Base-by-base conservation (phyloP, 352 stramenopile species). In the Globisporangium emineosum region DNA sequence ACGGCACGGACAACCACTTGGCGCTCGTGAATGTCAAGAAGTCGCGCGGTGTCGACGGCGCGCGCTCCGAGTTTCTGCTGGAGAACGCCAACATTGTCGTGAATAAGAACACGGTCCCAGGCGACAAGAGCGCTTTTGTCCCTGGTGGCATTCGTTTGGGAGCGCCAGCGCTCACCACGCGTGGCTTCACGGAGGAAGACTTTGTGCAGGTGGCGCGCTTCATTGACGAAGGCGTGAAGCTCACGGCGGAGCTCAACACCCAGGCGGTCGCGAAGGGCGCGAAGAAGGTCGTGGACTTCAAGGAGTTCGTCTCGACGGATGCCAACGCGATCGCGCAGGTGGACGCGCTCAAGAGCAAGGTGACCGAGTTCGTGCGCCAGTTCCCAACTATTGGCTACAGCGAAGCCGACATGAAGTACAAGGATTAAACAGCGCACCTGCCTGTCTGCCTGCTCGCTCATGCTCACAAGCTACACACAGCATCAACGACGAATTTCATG, bases 101-200 rank as follows among this genome's bases (percentile, higher is more conserved):
- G 55, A 99, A 99, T 87, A 99, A 99, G 81, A 99, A 99, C 82
- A 98, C 96, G 17, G 86, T 99, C 43, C 97, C 97, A 2, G 94
- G 96, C 33, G 97, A 99, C 84, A 99, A 91, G 69, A 98, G 91
- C 50, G 97, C 97, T 10, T 88, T 99, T 6, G 97, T 97, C 60
- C 97, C 97, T 13, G 94, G 97, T 57, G 97, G 97, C 4, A 98
- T 99, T 67, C 96, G 97, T 62, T 96, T 99, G 53, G 97, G 97
- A 62, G 91, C 96, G 23, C 97, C 97, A 12, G 96, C 97, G 49
- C 73, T 99, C 43, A 99, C 97, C 17, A 97, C 96, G 32, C 90
- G 97, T 55, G 97, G 97, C 21, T 98, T 98, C 66, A 95, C 83
- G 5, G 96, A 98, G 69, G 92, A 98, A 30, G 94, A 99, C 72